Base-by-base conservation (phyloP, 169 alveolate species). In the Theileria annulata region DNA sequence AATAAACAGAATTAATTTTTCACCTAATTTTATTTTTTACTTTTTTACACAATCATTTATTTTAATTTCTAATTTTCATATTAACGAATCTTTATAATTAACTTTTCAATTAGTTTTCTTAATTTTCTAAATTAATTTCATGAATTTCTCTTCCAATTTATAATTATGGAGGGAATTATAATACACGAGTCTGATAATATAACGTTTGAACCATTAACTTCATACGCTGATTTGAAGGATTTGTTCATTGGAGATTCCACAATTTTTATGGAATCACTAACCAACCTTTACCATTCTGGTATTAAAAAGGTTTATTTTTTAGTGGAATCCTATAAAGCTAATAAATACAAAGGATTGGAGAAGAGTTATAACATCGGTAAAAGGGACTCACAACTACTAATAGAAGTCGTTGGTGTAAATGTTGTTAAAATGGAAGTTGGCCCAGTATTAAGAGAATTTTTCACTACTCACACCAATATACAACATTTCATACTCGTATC, bases 271-370 rank as follows among this genome's bases (percentile, higher is more conserved):
- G 87, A 79, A 79, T 70, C 87, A 6, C 75, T 79, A 37, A 73
- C 62, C 10, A 79, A 79, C 64, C 60, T 79, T 8, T 79, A 74
- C 76, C 56, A 71, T 37, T 70, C 80, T 71, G 87, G 87, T 1
- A 28, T 79, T 9, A 79, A 25, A 12, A 35, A 42, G 23, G 76
- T 72, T 5, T 48, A 68, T 19, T 71, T 79, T n/a, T 73, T 79
- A 25, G 79, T 74, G 28, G 77, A 64, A 42, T 59, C 64, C 21
- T 12, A 59, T 64, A 79, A 79, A 67, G 80, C 23, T 17, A 64
- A 21, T 33, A 10, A 15, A 42, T 68, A 25, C 19, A 56, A 69
- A 17, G 25, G 19, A 31, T 70, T 67, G 47, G 35, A 66, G 5
- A 71, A 48, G 15, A 27, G 63, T 21, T 68, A 27, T 64, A 71